Percentiles rank a stretch among this genome's conserved stretches.
Conservation (phyloP, 2,329 filamentous ascomycete species). For the Exserohilum rostratum region DNA sequence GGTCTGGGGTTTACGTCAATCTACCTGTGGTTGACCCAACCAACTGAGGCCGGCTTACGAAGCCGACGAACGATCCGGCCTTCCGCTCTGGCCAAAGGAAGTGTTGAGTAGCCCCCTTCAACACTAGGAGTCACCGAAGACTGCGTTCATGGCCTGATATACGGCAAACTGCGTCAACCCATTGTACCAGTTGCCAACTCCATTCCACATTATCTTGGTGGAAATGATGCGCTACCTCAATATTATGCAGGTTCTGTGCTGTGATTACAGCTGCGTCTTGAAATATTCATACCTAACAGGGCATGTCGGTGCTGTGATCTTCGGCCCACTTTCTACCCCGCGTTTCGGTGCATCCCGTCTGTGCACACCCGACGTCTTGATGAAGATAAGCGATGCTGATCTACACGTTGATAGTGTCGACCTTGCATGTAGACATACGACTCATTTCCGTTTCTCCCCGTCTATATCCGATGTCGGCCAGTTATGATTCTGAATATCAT, state of each 20-base stretch:
- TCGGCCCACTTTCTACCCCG: not conserved
- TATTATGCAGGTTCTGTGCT: not conserved
- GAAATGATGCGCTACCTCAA: not conserved
- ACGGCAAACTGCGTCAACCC: not conserved
- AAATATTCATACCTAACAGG: not conserved
- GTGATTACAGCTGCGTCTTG: not conserved
- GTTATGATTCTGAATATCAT: not conserved
- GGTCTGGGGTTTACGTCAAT: not conserved
- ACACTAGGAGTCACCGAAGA: not conserved
- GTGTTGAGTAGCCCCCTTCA: not conserved
- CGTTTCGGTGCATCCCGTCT: not conserved
- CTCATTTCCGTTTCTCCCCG: not conserved
- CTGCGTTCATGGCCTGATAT: not conserved
- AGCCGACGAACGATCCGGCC: not conserved
- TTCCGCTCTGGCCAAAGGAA: not conserved
- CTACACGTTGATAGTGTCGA: not conserved
- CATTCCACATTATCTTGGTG: not conserved
- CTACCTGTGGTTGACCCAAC: not conserved
- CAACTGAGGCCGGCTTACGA: not conserved
- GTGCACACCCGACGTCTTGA: not conserved
- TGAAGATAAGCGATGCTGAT: not conserved
- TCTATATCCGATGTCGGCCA: not conserved
- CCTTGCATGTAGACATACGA: not conserved
- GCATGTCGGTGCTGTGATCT: not conserved
- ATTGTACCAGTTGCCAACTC: not conserved